Percentiles rank a stretch among this genome's conserved stretches.
Evolutionary conservation across 352 stramenopile species (phyloP).

Genomic region (Blastocystis sp.): DNA sequence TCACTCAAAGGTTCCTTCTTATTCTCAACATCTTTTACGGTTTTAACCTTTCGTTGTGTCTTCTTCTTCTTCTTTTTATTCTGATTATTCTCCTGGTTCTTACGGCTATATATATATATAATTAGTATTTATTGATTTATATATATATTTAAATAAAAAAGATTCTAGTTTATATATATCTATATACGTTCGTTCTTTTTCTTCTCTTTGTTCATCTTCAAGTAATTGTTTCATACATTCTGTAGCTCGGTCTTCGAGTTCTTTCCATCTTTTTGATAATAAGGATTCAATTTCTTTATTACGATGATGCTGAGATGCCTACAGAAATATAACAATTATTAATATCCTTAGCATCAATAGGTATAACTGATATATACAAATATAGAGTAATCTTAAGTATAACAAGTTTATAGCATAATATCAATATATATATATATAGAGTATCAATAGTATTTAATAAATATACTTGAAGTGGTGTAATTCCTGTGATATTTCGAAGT

Average conservation of each 20-base stretch:
- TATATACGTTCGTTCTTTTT: too few species aligned
- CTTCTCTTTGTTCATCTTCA: constrained; percentile 10
- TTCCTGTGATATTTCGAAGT: constrained; percentile 18
- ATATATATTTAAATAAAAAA: neutral
- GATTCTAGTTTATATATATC: too few species aligned
- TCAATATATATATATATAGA: too few species aligned
- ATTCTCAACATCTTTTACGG: too few species aligned
- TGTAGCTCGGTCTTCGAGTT: constrained; percentile 10
- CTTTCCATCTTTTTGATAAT: constrained; percentile 25
- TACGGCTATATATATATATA: neutral
- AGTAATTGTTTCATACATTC: constrained; percentile 26
- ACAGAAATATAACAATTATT: too few species aligned
- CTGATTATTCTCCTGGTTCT: neutral
- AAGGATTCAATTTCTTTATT: constrained; percentile 12
- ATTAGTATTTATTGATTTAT: neutral
- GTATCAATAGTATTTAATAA: neutral
- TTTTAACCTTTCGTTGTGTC: too few species aligned
- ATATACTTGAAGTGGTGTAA: constrained; percentile 20
- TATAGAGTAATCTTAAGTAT: too few species aligned
- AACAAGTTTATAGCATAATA: too few species aligned
- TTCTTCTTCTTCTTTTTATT: constrained; percentile 30
- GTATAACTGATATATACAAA: too few species aligned
- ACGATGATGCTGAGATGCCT: constrained; percentile 24
- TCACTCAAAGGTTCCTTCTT: too few species aligned
- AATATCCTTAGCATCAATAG: too few species aligned